Base-by-base conservation (phyloP, 1,284 basidiomycete species). In the Microbotryomycetes sp. region DNA sequence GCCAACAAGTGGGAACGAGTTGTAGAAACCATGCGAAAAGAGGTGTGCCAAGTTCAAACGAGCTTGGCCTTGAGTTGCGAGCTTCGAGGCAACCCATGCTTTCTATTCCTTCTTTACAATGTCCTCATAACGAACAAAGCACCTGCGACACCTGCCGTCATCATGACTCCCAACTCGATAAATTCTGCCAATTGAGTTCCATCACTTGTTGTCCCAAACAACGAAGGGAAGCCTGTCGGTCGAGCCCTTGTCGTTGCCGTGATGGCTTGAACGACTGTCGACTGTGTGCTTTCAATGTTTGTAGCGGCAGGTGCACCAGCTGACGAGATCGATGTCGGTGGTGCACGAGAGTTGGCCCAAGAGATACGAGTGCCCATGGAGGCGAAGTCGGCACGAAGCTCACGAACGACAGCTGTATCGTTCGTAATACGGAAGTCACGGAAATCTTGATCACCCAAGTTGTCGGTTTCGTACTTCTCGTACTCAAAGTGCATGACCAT, bases 401-500 rank as follows among this genome's bases (percentile, higher is more conserved):
- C 69, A n/a, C 49, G n/a, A 22, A 59, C 52, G 23, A 70, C 63
- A 3, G 6, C 59, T 3, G 70, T 62, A 28, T 54, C 49, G 61
- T 72, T 72, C 6, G 65, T 59, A 16, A 72, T 42, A 49, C 71
- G 67, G 63, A 65, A 72, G 59, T 72, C 71, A 49, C 71, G 70
- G 5, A 65, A 47, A 63, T 72, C 71, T 28, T 58, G 15, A 3
- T 48, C 28, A 26, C 65, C 65, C 48, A 59, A 51, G 62, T 72
- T 71, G 29, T 62, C 61, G 12, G 61, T 62, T 56, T 72, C 71
- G 47, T 25, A 29, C 63, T 72, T 70, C 47, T 70, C 64, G 65
- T 71, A 70, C 60, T 72, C 71, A 65, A 72, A 72, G 46, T 70
- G 67, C 69, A 70, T 72, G 64, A 69, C 55, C 31, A 66, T 51